Base-by-base conservation (phyloP, 768 basidiomycete genomes). In the Termitomyces sp. region DNA sequence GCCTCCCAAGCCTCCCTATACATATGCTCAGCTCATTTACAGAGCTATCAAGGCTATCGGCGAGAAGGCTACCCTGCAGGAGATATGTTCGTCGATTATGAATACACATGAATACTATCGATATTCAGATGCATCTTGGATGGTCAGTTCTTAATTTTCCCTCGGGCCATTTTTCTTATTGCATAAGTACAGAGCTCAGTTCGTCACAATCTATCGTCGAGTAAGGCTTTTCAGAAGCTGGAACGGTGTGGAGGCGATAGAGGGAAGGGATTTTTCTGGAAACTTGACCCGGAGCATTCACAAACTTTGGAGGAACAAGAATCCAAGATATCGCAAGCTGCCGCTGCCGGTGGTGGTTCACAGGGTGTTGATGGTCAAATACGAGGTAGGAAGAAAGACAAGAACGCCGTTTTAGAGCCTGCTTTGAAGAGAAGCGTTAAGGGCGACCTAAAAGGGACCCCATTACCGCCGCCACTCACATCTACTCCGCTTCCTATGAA, bases 201-300 rank as follows among this genome's bases (percentile, higher is more conserved):
- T 47, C 88, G 94, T 22, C 94, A 98, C 67, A 95, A 94, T 69
- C 73, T 99, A n/a, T 95, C 94, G 1, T 92, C 93, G 12, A 88
- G 89, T 68, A 85, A 87, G 49, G 93, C 92, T 0, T 99, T 99
- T 74, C 79, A 90, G 69, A 98, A 98, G 72, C 80, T 92, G 70
- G 91, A 94, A 58, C 81, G 92, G 31, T 88, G 86, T 60, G 83
- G 86, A 6, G 90, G 92, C 58, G 92, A 90, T 75, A 81, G 88
- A 59, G 90, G 92, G 9, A 97, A 96, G 70, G 95, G 94, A 2
- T 93, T 87, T 62, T 92, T 94, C 62, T 98, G 95, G 95, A 88
- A 89, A 20, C 78, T 97, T 33, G 94, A 96, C 65, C 86, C 88
- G 45, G 81, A 84, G 55, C 79, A 79, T 67, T 81, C 85, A 53